Conservation (phyloP, 345 rosid genomes). For the Trapa bicornis region DNA sequence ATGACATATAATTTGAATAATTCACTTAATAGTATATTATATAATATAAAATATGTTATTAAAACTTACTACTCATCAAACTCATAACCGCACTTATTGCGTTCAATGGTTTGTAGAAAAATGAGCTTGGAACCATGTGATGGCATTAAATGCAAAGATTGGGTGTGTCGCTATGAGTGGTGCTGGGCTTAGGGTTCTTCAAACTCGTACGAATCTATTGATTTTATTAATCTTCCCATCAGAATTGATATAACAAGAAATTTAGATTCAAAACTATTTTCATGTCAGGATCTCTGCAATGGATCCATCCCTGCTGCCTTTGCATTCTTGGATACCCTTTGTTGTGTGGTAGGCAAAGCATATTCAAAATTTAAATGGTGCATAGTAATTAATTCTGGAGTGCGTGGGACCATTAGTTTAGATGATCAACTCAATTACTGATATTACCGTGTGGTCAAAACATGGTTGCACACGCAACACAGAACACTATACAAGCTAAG, state of each 20-base stretch:
- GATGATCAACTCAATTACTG: too few species aligned
- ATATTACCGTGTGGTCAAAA: conserved; percentile 5
- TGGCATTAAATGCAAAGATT: conserved; percentile 26
- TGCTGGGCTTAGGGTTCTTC: conserved; percentile 23
- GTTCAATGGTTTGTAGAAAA: not conserved
- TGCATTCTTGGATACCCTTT: not conserved
- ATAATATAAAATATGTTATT: too few species aligned
- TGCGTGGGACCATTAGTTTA: too few species aligned
- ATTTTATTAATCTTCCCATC: not conserved
- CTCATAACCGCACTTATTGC: too few species aligned
- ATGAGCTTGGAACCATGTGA: conserved; percentile 34
- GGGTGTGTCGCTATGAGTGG: not conserved
- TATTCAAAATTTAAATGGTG: too few species aligned
- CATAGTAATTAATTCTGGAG: too few species aligned
- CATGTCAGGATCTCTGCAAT: conserved; percentile 32
- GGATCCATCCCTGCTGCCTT: not conserved
- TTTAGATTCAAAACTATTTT: conserved; percentile 2
- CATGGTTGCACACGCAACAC: not conserved
- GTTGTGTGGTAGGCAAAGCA: too few species aligned
- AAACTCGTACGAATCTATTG: conserved; percentile 7
- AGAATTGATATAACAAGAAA: not conserved
- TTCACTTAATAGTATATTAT: too few species aligned
- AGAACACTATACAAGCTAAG: not conserved
- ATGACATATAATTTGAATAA: too few species aligned
- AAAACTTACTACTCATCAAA: too few species aligned